These are phyloP conservation scores for Boehmeria nivea DNA, from an alignment of 306 rosid species.

Conservation along the genomic window DNA sequence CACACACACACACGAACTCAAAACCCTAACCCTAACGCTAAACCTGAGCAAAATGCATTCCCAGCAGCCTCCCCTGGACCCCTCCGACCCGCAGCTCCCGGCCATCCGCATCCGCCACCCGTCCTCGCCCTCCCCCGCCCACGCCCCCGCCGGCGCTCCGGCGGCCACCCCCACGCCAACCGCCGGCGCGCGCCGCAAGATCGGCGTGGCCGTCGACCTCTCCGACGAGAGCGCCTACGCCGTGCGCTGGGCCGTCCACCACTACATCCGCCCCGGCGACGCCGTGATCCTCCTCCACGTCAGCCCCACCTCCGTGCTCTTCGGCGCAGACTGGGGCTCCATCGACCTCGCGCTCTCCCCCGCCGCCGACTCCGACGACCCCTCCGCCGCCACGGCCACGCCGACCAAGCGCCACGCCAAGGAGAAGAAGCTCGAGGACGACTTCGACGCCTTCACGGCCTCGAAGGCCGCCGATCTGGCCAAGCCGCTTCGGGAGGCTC, in stretches of 20 bases:
- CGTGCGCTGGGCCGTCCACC: constrained; percentile 91
- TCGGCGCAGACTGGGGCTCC: constrained; percentile 99
- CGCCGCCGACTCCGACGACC: constrained; percentile 38
- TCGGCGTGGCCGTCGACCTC: constrained; percentile 95
- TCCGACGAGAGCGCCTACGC: constrained; percentile 95
- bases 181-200: constrained; percentile 91
- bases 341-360: constrained; percentile 61
- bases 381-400: constrained; percentile 21
- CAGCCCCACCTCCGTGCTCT: constrained; percentile 87
- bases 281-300: constrained; percentile 98
- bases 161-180: constrained; percentile 67
- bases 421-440: constrained; percentile 56
- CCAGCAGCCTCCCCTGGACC: constrained; percentile 28
- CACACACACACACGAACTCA: too few species aligned
- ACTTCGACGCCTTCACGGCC: constrained; percentile 86
- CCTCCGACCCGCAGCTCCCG: constrained; percentile 79
- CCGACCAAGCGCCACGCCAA: constrained; percentile 21
- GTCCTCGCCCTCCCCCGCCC: constrained; percentile 68
- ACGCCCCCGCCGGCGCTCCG: constrained; percentile 30
- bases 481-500: constrained; percentile 64
- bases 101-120: constrained; percentile 88
- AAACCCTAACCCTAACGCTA: neutral
- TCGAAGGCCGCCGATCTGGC: constrained; percentile 73
- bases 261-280: constrained; percentile 92
- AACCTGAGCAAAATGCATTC: constrained; percentile 29